Conservation (phyloP, 495 filamentous ascomycete species). For the Aspergillus haitiensis region DNA sequence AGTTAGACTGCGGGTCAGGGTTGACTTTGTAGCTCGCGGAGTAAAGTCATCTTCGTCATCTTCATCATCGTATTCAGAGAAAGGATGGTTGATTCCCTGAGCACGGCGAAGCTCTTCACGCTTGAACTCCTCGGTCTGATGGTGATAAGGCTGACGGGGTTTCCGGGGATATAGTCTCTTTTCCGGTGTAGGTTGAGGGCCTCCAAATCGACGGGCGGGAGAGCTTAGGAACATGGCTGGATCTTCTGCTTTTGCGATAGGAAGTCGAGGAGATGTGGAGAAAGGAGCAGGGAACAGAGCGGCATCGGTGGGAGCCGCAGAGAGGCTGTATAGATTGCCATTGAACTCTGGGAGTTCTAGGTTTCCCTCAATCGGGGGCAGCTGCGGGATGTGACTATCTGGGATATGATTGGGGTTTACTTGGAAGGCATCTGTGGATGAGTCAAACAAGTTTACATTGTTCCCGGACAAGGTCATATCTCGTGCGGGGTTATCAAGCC, state of each 20-base stretch:
- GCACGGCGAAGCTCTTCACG: conserved; percentile 52
- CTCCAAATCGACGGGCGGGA: conserved; percentile 48
- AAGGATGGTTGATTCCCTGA: conserved; percentile 22
- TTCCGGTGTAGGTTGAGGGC: conserved; percentile 39
- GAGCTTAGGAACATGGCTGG: conserved; percentile 60
- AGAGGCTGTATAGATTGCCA: conserved; percentile 31
- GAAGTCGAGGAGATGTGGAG: conserved; percentile 46
- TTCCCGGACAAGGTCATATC: conserved; percentile 25
- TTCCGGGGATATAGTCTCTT: conserved; percentile 35
- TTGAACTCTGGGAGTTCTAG: conserved; percentile 45
- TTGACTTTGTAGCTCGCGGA: conserved; percentile 49
- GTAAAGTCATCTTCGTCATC: conserved; percentile 46
- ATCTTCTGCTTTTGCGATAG: conserved; percentile 46
- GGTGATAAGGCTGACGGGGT: conserved; percentile 56
- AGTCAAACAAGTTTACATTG: conserved; percentile 17
- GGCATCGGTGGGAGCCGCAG: conserved; percentile 39
- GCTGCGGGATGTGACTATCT: conserved; percentile 37
- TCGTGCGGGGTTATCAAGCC: conserved; percentile 34
- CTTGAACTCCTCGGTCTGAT: conserved; percentile 58
- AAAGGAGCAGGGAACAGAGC: conserved; percentile 49
- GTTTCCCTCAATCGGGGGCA: conserved; percentile 41
- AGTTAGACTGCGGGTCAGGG: conserved; percentile 61
- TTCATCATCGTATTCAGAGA: conserved; percentile 37
- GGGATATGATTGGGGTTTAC: conserved; percentile 17
- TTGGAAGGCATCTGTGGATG: conserved; percentile 18